Evolutionary conservation across 2,329 filamentous ascomycete species (phyloP).

Genomic region (Aspergillus texensis): DNA sequence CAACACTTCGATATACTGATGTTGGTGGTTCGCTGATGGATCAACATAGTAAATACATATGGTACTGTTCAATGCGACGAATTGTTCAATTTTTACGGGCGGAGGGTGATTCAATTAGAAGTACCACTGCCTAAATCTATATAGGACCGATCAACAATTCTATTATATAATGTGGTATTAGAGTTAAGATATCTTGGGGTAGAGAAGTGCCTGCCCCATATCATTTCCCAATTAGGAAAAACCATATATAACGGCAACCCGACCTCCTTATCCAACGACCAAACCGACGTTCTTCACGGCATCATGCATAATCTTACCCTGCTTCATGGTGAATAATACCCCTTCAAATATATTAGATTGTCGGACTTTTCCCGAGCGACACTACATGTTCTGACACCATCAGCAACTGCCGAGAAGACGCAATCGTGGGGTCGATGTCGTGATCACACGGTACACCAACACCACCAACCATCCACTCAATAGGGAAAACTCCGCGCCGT

Average conservation of each 20-base stretch:
- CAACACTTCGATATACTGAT: no score
- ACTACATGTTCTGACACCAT: background rate
- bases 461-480: background rate
- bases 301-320: background rate
- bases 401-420: slow-evolving; percentile 8
- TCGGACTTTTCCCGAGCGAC: background rate
- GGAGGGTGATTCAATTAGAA: background rate
- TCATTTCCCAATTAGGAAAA: background rate
- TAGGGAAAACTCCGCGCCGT: background rate
- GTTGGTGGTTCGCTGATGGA: background rate
- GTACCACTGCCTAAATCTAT: background rate
- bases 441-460: slow-evolving; percentile 9
- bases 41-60: background rate
- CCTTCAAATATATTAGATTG: background rate
- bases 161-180: background rate
- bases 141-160: background rate
- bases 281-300: background rate
- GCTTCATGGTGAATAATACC: background rate
- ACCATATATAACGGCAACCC: background rate
- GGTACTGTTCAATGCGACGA: background rate
- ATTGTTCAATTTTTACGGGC: background rate
- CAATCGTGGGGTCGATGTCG: slow-evolving; percentile 16
- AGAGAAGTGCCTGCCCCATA: background rate
- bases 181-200: background rate
- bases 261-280: background rate